Evolutionary conservation across 176 grass and related monocot genomes (phyloP).

Genomic region (Zizania latifolia): DNA sequence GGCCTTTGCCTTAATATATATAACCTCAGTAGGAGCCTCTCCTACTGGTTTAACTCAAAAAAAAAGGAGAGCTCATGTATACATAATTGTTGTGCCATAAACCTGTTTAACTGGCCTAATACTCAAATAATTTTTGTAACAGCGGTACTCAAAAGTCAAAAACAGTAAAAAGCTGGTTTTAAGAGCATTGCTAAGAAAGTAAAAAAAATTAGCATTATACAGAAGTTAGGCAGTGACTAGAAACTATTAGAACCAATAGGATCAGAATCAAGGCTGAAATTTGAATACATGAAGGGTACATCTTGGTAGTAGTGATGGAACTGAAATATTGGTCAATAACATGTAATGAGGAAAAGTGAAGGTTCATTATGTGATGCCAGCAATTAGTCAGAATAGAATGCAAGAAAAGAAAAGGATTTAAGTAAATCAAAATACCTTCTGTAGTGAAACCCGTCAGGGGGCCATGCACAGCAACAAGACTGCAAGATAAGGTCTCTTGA

Average conservation of each 20-base stretch:
- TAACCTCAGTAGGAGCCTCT: too few relatives aligned
- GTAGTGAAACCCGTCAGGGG: conserved; percentile 41
- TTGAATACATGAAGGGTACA: not conserved
- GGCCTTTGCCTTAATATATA: too few relatives aligned
- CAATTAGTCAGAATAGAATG: not conserved
- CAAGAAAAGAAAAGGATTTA: conserved; percentile 6
- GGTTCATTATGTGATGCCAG: not conserved
- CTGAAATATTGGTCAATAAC: not conserved
- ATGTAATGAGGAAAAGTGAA: not conserved
- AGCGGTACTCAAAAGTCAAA: too few relatives aligned
- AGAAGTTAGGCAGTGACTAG: not conserved
- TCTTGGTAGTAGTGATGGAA: not conserved
- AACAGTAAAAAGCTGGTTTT: not conserved
- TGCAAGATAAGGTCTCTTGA: conserved; percentile 35
- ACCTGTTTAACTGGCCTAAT: not conserved
- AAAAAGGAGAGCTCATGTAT: not conserved
- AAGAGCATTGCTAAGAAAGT: not conserved
- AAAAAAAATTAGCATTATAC: not conserved
- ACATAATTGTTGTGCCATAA: too few relatives aligned
- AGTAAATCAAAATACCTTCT: conserved; percentile 50
- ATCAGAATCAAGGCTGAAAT: not conserved
- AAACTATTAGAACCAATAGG: conserved; percentile 5
- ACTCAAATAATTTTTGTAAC: not conserved
- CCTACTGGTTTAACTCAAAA: too few relatives aligned
- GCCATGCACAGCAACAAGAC: conserved; percentile 43